A percentile compares a stretch with the other conserved stretches of the same genome.
Evolutionary conservation across 345 rosid genomes (phyloP).

Genomic region (Eucalyptus caleyi): DNA sequence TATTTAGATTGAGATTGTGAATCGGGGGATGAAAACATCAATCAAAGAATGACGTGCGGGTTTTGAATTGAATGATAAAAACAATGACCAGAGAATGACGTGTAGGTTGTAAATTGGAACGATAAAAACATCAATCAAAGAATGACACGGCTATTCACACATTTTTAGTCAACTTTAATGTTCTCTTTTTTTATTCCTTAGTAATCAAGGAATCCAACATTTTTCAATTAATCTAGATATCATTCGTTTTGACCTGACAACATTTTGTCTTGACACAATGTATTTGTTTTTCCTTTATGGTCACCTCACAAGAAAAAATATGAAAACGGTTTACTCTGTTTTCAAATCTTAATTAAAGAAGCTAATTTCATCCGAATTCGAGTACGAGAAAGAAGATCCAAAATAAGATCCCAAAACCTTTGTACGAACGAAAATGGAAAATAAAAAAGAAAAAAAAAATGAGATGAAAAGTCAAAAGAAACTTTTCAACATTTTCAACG

Average conservation of each 20-base stretch:
- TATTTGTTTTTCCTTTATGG: no score
- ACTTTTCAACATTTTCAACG: background rate
- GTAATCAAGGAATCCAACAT: background rate
- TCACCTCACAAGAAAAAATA: background rate
- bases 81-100: background rate
- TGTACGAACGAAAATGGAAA: no score
- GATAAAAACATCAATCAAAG: background rate
- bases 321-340: background rate
- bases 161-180: background rate
- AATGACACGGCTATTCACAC: fast-evolving
- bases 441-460: no score
- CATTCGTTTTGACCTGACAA: fast-evolving
- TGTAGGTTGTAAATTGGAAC: fast-evolving
- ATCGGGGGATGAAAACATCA: background rate
- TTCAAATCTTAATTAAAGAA: background rate
- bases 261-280: fast-evolving
- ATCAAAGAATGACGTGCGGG: background rate
- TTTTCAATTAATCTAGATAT: background rate
- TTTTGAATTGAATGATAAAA: no score
- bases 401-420: background rate
- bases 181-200: background rate
- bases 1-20: background rate
- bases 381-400: background rate
- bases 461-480: no score
- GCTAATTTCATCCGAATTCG: background rate